phyloP scores from a whole-genome alignment of 805 yeast species.

The Yarrowia sp. region DNA sequence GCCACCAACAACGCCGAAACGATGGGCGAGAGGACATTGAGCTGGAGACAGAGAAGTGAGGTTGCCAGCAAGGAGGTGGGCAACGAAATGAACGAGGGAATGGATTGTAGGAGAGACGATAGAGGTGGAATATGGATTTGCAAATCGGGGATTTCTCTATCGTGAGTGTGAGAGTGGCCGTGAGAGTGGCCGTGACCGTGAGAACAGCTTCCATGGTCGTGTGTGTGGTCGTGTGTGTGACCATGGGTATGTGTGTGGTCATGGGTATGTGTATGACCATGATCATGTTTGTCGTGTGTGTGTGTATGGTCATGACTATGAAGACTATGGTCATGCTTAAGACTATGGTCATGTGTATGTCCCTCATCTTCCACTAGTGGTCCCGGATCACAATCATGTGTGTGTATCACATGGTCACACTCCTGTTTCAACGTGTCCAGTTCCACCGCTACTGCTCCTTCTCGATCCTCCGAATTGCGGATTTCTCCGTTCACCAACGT shows the following conservation, averaged over 20 bases:
- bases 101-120: slow-evolving; percentile 42
- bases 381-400: not conserved
- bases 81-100: slow-evolving; percentile 48
- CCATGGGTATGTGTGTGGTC: not conserved
- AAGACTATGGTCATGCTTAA: no score
- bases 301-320: slow-evolving; percentile 1
- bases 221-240: not conserved
- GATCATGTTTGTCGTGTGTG: slow-evolving; percentile 12
- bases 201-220: slow-evolving; percentile 6
- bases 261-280: not conserved
- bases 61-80: slow-evolving; percentile 47
- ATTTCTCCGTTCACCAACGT: slow-evolving; percentile 23
- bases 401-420: slow-evolving; percentile 16
- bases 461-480: slow-evolving; percentile 12
- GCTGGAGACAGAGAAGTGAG: slow-evolving; percentile 41
- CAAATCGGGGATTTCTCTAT: slow-evolving; percentile 13
- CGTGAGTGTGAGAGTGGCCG: slow-evolving; percentile 9
- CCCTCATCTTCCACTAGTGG: not conserved
- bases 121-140: slow-evolving; percentile 15
- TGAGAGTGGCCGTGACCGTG: not conserved
- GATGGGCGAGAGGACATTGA: slow-evolving; percentile 38
- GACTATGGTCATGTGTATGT: slow-evolving; percentile 5
- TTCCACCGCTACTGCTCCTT: not conserved
- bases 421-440: slow-evolving; percentile 16
- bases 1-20: slow-evolving; percentile 42